Conservation (phyloP, 2,329 filamentous ascomycete genomes). For the Hypoxylon sp. region DNA sequence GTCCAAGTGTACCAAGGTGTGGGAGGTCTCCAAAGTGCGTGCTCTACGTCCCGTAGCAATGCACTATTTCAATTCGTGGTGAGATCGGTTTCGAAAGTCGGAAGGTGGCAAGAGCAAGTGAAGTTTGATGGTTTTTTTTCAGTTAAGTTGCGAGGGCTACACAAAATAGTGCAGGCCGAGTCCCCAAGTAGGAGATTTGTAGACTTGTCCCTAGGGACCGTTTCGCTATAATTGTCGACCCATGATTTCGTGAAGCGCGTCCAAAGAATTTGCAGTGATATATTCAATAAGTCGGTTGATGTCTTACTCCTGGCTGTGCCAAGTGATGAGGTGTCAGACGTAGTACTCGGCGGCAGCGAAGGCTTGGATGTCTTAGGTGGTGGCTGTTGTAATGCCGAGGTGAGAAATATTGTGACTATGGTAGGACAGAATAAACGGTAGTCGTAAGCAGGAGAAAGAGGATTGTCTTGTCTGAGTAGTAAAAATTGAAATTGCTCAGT, state of each 20-base stretch:
- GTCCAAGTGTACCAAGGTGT: conserved; percentile 11
- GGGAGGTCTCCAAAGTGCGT: conserved; percentile 20
- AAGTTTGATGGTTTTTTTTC: conserved; percentile 30
- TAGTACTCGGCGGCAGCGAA: conserved; percentile 31
- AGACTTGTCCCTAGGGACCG: conserved; percentile 60
- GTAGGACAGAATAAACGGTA: conserved; percentile 22
- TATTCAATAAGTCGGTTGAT: conserved; percentile 26
- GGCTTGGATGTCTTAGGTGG: conserved; percentile 26
- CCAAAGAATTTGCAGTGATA: conserved; percentile 30
- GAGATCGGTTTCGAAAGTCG: conserved; percentile 13
- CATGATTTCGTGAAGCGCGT: conserved; percentile 46
- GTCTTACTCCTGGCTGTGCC: conserved; percentile 26
- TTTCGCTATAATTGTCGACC: conserved; percentile 57
- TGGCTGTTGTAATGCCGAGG: conserved; percentile 28
- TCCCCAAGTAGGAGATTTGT: conserved; percentile 48
- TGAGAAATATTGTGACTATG: conserved; percentile 22
- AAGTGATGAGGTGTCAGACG: conserved; percentile 23
- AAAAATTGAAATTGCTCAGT: conserved; percentile 39
- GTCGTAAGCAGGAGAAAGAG: conserved; percentile 25
- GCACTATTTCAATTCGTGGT: conserved; percentile 30
- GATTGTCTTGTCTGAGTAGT: conserved; percentile 17
- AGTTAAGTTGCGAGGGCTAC: conserved; percentile 32
- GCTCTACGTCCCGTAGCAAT: conserved; percentile 21
- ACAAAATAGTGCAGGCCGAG: conserved; percentile 47
- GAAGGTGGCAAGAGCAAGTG: conserved; percentile 16